Evolutionary conservation across 805 yeast species (phyloP), one percentile per base, ranked within the genome.

Genomic region (Suhomyces emberorum): DNA sequence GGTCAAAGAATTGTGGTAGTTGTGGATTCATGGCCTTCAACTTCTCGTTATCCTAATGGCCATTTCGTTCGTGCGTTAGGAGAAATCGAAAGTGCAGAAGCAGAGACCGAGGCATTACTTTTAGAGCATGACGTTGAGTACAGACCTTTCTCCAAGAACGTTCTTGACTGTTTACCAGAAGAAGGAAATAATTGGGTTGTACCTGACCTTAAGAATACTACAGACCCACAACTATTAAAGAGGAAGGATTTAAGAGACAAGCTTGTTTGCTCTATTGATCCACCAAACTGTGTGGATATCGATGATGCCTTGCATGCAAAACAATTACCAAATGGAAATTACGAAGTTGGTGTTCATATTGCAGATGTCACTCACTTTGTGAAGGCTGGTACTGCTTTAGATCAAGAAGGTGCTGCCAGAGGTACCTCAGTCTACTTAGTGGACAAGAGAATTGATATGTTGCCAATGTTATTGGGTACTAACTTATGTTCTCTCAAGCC

Each of bases 311-410:
- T 93, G 32, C 99, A 93, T 56, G 98, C 98, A 0, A 68, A 74
- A 44, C 57, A 58, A 36, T 71, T 93, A 33, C 88, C 95, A 1
- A 93, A 93, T 58, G 98, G 98, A 0, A 87, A 91, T 57, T 88
- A 77, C 69, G 96, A 93, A 59, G 95, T 93, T 38, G 99, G 99
- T 54, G 99, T 93, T 20, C 99, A 93, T 56, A 93, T 93, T 67
- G 99, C 99, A 7, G 99, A 93, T 64, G 99, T 93, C 20, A 87
- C 98, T 1, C 95, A 93, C 64, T 93, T 93, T 55, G 98, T 93
- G 30, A 88, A 88, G 61, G 83, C 98, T 0, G 83, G 81, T 44
- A 88, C 96, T 3, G 81, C 98, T 0, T 70, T 93, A 41, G 98
- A 93, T 57, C 83, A 78, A 30, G 99, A 93, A 64, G 99, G 97